Evolutionary conservation across 768 basidiomycete genomes (phyloP), one percentile per base, ranked within the genome.

Genomic region (Suillus discolor): DNA sequence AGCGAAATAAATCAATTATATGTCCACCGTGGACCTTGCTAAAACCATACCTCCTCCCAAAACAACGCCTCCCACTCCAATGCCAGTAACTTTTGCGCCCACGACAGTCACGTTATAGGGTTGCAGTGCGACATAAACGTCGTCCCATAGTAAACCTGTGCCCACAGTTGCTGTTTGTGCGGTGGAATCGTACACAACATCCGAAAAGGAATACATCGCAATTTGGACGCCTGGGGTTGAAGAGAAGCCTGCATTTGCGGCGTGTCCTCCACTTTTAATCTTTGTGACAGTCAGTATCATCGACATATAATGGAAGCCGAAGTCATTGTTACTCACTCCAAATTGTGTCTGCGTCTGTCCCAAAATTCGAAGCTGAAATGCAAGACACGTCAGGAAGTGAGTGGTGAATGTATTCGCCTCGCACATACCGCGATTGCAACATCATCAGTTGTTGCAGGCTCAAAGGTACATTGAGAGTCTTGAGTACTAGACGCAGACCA

Each of bases 211-310:
- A 18, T 68, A 68, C 85, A 88, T 84, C n/a, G 84, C 71, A 25
- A 89, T 87, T 6, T 84, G 84, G 6, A 89, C 81, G 12, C 87
- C 87, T 0, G 71, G 47, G 0, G 87, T 88, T 0, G 88, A 89
- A 0, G 86, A 86, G 68, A 87, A 87, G 0, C 83, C 83, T 0
- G 79, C 83, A 66, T 88, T 88, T 0, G 78, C 65, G 0, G 82
- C 62, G 68, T 89, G 88, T 0, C 88, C 87, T n/a, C 87, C 86
- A 23, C 86, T 82, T 72, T 87, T 89, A 36, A 89, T 79, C 87
- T 88, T 47, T 2, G 0, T 64, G 9, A 36, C 20, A 53, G 6
- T 54, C 12, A 28, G 3, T 18, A n/a, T 28, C 13, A 18, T 57
- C 13, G 38, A 9, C 15, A 23, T 16, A 15, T 3, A 20, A 31